Conservation (phyloP, 2,329 filamentous ascomycete genomes). For the Phyllosticta ampelicida region DNA sequence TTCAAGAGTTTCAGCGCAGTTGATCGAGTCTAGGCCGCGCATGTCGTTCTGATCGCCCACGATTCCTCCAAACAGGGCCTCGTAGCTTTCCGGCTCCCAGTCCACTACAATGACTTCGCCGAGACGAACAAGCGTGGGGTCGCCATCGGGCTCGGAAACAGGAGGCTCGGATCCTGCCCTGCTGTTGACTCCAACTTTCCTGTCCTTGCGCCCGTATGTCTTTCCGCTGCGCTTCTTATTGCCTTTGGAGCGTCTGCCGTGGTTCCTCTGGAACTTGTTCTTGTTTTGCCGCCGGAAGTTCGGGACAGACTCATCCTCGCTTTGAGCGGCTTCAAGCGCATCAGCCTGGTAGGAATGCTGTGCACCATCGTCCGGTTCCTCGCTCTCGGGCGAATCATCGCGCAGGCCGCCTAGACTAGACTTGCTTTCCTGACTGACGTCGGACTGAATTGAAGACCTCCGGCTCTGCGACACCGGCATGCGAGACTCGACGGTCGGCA, state of each 20-base stretch:
- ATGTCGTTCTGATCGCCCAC: conserved; percentile 36
- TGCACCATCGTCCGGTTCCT: conserved; percentile 22
- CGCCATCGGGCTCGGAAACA: conserved; percentile 28
- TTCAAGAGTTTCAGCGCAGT: conserved; percentile 43
- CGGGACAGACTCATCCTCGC: conserved; percentile 21
- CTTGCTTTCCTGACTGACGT: conserved; percentile 12
- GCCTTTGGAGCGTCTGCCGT: conserved; percentile 17
- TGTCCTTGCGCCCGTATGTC: conserved; percentile 20
- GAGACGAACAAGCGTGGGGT: conserved; percentile 60
- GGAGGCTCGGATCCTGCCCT: conserved; percentile 15
- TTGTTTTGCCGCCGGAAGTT: conserved; percentile 19
- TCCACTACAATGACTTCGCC: conserved; percentile 82
- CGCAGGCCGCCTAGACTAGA: conserved; percentile 1
- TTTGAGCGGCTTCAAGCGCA: conserved; percentile 22
- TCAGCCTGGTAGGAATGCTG: conserved; percentile 20
- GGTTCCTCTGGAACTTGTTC: conserved; percentile 16
- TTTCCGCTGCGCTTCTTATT: conserved; percentile 24
- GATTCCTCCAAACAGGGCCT: conserved; percentile 53
- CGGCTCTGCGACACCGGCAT: conserved; percentile 24
- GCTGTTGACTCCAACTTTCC: neutral
- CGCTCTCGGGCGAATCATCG: conserved; percentile 15
- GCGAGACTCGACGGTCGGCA: conserved; percentile 44
- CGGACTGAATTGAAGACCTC: conserved; percentile 25
- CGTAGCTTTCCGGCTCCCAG: conserved; percentile 62
- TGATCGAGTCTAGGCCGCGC: conserved; percentile 51